Evolutionary conservation across 805 yeast species (phyloP), one percentile per base, ranked within the genome.

Genomic region (Monosporozyma aerobia): DNA sequence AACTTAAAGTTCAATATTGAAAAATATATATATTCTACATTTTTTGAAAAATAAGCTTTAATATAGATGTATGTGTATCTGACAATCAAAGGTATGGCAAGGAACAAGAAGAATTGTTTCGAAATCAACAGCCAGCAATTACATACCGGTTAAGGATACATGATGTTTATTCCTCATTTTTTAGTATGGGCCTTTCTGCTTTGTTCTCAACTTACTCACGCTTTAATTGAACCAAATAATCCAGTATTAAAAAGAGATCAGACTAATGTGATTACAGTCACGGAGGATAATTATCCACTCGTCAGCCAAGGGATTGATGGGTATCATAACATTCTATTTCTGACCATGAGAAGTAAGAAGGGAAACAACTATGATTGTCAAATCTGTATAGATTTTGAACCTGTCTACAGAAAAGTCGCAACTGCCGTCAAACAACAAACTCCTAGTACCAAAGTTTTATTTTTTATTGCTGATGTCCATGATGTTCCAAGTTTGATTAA

Each of bases 381-480:
- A 0, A 58, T 73, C 30, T 85, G 92, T 60, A 54, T 51, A 19
- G 69, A 65, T 6, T 69, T 83, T 53, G 71, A 73, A 37, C 69
- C 72, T 0, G 68, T 75, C 2, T 68, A 74, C 40, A 62, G 70
- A 6, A 63, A 62, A 27, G 80, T 80, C 0, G 69, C 80, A 0
- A 58, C 57, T 0, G 68, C 79, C 2, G 78, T 80, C 66, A 61
- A 68, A 43, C 51, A 59, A 5, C 78, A 81, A 54, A 71, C 77
- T 55, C 73, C 77, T 1, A 63, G 65, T 5, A 62, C 59, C 54
- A 64, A 70, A 33, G 66, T 80, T 13, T 72, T 73, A 60, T 76
- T 83, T 62, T 70, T 74, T 39, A 68, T 72, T 44, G 76, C 79
- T 11, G 90, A 85, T 54, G 75, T 80, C 49, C 57, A 62, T 2